Base-by-base conservation (phyloP, 441 rosid species). In the Sinapis alba region DNA sequence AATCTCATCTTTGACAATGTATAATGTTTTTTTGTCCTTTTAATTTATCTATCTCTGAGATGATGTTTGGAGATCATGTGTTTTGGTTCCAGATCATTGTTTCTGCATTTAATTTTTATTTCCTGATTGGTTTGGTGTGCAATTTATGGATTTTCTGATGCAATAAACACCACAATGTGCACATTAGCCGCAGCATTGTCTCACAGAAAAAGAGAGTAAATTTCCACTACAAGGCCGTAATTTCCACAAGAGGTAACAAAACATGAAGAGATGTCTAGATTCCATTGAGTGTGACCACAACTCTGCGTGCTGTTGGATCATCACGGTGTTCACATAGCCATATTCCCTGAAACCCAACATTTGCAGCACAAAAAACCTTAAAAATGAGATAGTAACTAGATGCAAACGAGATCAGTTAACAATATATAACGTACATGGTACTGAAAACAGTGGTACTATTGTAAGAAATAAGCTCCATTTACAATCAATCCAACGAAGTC, bases 241-340 rank as follows among this genome's bases (percentile, higher is more conserved):
- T 60, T n/a, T 51, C 61, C 15, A 78, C 18, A 78, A 9, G 57
- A 66, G 69, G 51, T 61, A 51, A 78, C 73, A 59, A 45, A 65
- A 53, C 26, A 34, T 16, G 58, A 36, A 59, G 76, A 24, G 67
- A 28, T 65, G 5, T 53, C 65, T 76, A 94, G 62, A 85, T 89
- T 61, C 97, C 97, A 76, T 90, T 94, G 54, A 94, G 90, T 58
- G 97, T 94, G 62, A 94, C 86, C 59, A 92, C 94, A 81, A 94
- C 88, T 71, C 79, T 89, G 53, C 98, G 89, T 12, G 96, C 79
- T 28, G 97, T 87, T 27, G 94, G 93, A 38, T 80, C 85, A 72
- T 94, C 97, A 2, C 98, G 97, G 56, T 94, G 98, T 83, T 94
- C 98, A 36, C 98, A 92, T 7, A 92, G 90, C 98, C 97, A 92